Percentiles rank a stretch among this genome's conserved stretches.
phyloP scores from a whole-genome alignment of 306 rosid species.

The Cucumis sativus region Cucumber_9930_V3 NC_026655.2:15746001-15746500 shows the following conservation, averaged over 20 bases:
- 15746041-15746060: neutral
- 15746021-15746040: slow-evolving; percentile 9
- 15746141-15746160: neutral
- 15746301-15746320: too few species aligned
- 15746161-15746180: neutral
- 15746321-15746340: too few species aligned
- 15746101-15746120: neutral
- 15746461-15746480: too few species aligned
- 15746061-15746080: neutral
- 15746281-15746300: neutral
- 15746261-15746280: neutral
- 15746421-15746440: too few species aligned
- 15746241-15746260: neutral
- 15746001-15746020: slow-evolving; percentile 38
- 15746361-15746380: too few species aligned
- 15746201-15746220: neutral
- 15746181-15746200: neutral
- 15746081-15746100: neutral
- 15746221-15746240: neutral
- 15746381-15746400: too few species aligned
- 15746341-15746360: too few species aligned
- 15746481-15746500: too few species aligned
- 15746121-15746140: neutral
- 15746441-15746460: too few species aligned
- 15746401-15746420: too few species aligned